Percentiles rank a stretch among this genome's conserved stretches.
phyloP scores from a whole-genome alignment of 305 asterid genomes.

The Fraxinus latifolia region DNA sequence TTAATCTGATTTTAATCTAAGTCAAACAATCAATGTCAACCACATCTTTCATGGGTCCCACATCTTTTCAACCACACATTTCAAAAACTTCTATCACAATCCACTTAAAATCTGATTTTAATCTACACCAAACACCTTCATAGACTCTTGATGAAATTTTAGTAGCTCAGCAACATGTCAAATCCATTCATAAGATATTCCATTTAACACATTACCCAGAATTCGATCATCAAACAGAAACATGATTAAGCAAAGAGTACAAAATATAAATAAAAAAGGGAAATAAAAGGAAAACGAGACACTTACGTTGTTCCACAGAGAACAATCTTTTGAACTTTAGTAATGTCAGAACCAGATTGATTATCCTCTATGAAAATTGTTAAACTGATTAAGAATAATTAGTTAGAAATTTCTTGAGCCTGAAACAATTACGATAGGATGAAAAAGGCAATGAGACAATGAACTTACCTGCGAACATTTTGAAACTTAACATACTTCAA shows the following conservation, averaged over 20 bases:
- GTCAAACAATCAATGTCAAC: no score
- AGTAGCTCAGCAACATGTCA: not conserved
- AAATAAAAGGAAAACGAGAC: constrained; percentile 19
- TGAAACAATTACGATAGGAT: not conserved
- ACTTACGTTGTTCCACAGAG: constrained; percentile 90
- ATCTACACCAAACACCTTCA: no score
- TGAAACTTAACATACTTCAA: constrained; percentile 93
- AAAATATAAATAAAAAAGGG: not conserved
- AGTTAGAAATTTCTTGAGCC: not conserved
- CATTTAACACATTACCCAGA: not conserved
- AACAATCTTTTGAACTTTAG: constrained; percentile 81
- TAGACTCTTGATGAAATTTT: not conserved
- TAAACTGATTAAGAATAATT: constrained; percentile 52
- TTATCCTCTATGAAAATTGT: constrained; percentile 92
- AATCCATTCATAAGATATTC: not conserved
- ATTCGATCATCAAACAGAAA: not conserved
- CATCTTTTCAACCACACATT: no score
- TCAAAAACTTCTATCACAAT: no score
- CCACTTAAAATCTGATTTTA: no score
- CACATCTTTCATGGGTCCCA: no score
- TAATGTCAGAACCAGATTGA: constrained; percentile 71
- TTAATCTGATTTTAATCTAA: no score
- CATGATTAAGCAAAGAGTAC: not conserved
- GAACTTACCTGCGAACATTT: constrained; percentile 82
- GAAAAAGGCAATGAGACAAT: constrained; percentile 9